These are phyloP conservation scores for Cytospora piceae DNA, from an alignment of 2,329 filamentous ascomycete genomes.

Conservation along the genomic window DNA sequence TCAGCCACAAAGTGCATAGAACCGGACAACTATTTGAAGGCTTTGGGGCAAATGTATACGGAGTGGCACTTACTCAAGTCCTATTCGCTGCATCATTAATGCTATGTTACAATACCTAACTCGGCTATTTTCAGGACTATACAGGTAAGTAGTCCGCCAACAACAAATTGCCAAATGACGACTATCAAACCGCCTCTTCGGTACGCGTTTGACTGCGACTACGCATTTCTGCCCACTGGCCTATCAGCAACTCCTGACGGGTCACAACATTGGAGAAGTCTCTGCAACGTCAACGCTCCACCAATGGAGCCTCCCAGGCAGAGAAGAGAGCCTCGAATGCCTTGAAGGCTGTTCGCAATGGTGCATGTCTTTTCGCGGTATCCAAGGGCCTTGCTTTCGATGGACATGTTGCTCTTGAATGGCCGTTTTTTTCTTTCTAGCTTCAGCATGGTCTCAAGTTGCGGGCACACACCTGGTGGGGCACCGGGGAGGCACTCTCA, in stretches of 20 bases:
- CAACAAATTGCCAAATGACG: too few species aligned
- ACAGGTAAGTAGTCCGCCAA: not conserved
- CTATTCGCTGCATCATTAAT: constrained; percentile 21
- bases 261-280: constrained; percentile 11
- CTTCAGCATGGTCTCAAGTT: not conserved
- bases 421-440: not conserved
- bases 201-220: not conserved
- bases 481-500: too few species aligned
- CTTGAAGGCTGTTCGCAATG: not conserved
- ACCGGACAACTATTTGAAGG: not conserved
- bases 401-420: not conserved
- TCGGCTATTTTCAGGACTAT: constrained; percentile 11
- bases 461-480: not conserved
- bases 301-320: not conserved
- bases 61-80: not conserved
- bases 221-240: constrained; percentile 3
- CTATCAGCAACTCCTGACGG: constrained; percentile 22
- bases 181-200: constrained; percentile 23
- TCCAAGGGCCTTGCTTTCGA: not conserved
- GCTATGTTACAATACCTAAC: not conserved
- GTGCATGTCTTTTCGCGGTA: not conserved
- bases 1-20: too few species aligned
- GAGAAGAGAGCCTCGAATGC: not conserved
- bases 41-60: not conserved
- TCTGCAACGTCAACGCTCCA: not conserved